Percentiles rank a stretch among this genome's conserved stretches.
phyloP scores from a whole-genome alignment of 2,329 filamentous ascomycete genomes.

The Chaetothyriales sp. region DNA sequence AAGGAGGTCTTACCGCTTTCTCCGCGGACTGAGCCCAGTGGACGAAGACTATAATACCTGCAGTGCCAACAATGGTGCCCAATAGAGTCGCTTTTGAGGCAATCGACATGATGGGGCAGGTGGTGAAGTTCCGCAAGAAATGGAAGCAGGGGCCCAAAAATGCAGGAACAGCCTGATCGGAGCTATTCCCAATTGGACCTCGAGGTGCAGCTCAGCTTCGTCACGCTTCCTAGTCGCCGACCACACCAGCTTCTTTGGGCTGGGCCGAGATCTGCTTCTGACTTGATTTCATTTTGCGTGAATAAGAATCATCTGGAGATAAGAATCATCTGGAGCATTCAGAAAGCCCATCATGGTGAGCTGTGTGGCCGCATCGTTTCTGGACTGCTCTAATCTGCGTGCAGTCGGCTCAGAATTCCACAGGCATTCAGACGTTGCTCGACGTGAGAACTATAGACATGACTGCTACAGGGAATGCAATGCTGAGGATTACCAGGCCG shows the following conservation, averaged over 20 bases:
- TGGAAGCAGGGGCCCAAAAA: not conserved
- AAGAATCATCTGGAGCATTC: not conserved
- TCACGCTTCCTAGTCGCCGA: not conserved
- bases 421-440: constrained; percentile 95
- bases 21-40: constrained; percentile 81
- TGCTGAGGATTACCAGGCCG: constrained; percentile 48
- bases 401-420: constrained; percentile 95
- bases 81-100: constrained; percentile 76
- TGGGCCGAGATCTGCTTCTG: not conserved
- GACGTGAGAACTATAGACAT: constrained; percentile 46
- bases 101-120: constrained; percentile 55
- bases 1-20: constrained; percentile 51
- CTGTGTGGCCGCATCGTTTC: not conserved
- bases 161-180: not conserved
- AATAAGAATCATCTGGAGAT: not conserved
- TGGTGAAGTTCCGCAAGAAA: not conserved
- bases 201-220: not conserved
- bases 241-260: not conserved
- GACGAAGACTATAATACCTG: constrained; percentile 66
- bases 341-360: not conserved
- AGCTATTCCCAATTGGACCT: not conserved
- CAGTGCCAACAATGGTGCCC: constrained; percentile 61
- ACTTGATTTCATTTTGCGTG: not conserved
- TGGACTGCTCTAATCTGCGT: constrained; percentile 4
- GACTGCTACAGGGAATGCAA: constrained; percentile 5